Percentiles rank a stretch among this genome's conserved stretches.
These are phyloP conservation scores for Cinnamomum chago DNA, from an alignment of 164 flowering plant genomes.

Conservation along the genomic window DNA sequence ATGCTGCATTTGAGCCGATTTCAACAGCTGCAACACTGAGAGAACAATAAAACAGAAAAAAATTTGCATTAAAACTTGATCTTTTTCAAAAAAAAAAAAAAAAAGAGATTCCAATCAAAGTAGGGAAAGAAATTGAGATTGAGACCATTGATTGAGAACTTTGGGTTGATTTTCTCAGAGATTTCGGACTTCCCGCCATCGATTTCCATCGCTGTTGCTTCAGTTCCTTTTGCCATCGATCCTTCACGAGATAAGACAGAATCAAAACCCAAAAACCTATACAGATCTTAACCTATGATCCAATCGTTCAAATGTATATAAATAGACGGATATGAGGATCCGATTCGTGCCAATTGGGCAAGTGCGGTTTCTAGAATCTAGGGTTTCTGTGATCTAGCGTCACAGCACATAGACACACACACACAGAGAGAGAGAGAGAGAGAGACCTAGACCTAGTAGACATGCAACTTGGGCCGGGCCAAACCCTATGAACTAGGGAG, in stretches of 20 bases:
- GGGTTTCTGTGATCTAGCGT: not conserved
- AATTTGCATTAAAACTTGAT: no score
- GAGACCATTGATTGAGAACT: constrained; percentile 68
- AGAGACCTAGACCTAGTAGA: no score
- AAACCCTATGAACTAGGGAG: no score
- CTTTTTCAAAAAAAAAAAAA: not conserved
- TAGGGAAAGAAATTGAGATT: not conserved
- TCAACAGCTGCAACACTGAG: constrained; percentile 70
- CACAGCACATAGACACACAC: no score
- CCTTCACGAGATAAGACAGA: not conserved
- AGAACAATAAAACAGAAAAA: not conserved
- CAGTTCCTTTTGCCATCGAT: constrained; percentile 39
- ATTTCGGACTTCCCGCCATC: constrained; percentile 38
- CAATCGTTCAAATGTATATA: not conserved
- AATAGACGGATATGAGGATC: not conserved
- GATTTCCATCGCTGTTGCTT: constrained; percentile 45
- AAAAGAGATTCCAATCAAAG: not conserved
- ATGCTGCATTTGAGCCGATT: constrained; percentile 87
- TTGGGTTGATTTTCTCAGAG: constrained; percentile 37
- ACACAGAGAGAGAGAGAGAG: no score
- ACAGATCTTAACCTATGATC: not conserved
- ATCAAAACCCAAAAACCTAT: not conserved
- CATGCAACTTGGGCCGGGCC: no score
- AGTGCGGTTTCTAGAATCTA: not conserved
- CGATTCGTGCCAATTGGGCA: not conserved